Conservation (phyloP, 495 filamentous ascomycete species). For the Cudoniella acicularis region DNA sequence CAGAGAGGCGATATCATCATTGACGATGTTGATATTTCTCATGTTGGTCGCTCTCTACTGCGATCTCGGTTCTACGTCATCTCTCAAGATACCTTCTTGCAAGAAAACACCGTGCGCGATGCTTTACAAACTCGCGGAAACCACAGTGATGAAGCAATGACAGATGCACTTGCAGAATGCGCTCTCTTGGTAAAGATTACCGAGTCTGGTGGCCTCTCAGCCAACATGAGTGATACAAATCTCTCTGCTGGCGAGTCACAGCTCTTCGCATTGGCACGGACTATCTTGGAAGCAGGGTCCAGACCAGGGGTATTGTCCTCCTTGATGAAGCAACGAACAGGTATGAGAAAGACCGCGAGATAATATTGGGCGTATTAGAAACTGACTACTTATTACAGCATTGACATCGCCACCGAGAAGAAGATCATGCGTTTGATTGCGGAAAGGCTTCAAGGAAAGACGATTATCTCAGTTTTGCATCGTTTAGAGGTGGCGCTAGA, state of each 20-base stretch:
- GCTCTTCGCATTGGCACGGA: background rate
- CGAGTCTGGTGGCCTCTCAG: background rate
- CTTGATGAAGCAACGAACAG: conserved; percentile 1
- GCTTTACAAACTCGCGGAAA: background rate
- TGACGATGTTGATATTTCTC: conserved; percentile 31
- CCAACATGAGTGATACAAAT: background rate
- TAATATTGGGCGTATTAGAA: background rate
- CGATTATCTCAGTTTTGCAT: background rate
- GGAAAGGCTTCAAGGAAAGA: background rate
- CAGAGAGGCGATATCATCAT: conserved; percentile 29
- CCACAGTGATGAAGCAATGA: background rate
- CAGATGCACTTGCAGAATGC: background rate
- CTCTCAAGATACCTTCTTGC: conserved; percentile 38
- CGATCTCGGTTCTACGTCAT: conserved; percentile 31
- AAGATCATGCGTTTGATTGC: background rate
- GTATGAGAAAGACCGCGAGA: background rate
- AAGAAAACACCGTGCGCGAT: conserved; percentile 25
- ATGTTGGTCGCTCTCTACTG: conserved; percentile 21
- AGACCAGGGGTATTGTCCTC: background rate
- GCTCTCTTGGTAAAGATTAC: background rate
- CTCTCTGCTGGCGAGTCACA: background rate
- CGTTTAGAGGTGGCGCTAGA: background rate
- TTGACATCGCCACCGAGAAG: background rate
- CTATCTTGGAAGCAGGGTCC: background rate
- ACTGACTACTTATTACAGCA: background rate